These are phyloP conservation scores for Ophiostoma sp. DNA, from an alignment of 2,329 filamentous ascomycete species.

Conservation along the genomic window DNA sequence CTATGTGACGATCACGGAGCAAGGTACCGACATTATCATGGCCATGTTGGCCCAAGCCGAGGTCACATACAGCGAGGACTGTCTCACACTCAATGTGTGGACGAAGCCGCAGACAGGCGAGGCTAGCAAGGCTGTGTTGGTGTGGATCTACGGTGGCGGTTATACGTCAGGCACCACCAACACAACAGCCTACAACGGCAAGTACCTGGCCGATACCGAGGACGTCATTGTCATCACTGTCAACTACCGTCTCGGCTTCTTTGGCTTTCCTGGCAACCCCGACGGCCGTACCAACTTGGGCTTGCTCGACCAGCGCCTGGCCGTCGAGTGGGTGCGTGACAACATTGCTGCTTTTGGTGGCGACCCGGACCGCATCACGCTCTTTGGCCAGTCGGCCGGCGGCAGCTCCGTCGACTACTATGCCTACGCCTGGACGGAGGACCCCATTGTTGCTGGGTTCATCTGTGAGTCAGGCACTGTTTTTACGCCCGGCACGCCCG, in stretches of 20 bases:
- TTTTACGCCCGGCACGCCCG: constrained; percentile 36
- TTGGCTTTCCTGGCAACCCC: constrained; percentile 43
- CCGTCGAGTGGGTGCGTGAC: constrained; percentile 50
- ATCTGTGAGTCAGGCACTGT: constrained; percentile 50
- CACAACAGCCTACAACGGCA: constrained; percentile 45
- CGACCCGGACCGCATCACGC: constrained; percentile 43
- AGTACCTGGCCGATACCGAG: constrained; percentile 44
- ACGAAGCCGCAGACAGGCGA: constrained; percentile 35
- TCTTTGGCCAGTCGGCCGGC: constrained; percentile 50
- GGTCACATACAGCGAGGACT: constrained; percentile 40
- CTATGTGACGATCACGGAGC: constrained; percentile 37
- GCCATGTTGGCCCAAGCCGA: constrained; percentile 28
- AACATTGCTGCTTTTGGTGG: too few relatives aligned
- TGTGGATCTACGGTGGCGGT: constrained; percentile 43
- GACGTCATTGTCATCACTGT: constrained; percentile 49
- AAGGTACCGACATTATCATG: constrained; percentile 33
- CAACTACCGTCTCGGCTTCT: constrained; percentile 45
- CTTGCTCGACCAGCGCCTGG: constrained; percentile 51
- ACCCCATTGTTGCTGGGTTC: constrained; percentile 51
- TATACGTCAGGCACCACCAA: constrained; percentile 38
- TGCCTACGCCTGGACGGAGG: constrained; percentile 49
- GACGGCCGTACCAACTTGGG: constrained; percentile 44
- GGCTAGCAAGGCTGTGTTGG: constrained; percentile 39
- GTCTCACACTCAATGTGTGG: constrained; percentile 44
- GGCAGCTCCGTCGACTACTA: constrained; percentile 45